phyloP scores from a whole-genome alignment of 2,329 filamentous ascomycete genomes.

The Penicillium sp. region DNA sequence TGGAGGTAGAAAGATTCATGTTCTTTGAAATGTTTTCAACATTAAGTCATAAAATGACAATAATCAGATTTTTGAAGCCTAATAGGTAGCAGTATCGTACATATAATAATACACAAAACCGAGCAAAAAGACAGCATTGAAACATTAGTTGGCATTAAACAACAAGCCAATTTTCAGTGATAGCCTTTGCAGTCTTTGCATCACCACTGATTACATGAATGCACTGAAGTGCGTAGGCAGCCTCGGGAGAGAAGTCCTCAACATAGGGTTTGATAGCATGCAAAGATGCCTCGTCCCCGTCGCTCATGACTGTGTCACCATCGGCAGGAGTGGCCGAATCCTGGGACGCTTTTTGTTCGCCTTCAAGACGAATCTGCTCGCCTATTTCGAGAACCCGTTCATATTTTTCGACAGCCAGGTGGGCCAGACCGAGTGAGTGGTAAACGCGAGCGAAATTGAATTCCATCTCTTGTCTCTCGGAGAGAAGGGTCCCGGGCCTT shows the following conservation, averaged over 20 bases:
- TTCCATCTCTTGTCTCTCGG: conserved; percentile 71
- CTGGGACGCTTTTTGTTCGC: conserved; percentile 17
- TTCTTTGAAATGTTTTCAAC: not conserved
- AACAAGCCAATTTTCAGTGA: conserved; percentile 63
- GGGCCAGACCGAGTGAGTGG: conserved; percentile 71
- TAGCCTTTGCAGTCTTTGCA: conserved; percentile 56
- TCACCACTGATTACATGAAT: conserved; percentile 69
- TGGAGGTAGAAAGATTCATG: too few species aligned
- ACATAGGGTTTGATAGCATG: conserved; percentile 24
- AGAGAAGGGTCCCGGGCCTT: conserved; percentile 42
- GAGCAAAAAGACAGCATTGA: not conserved
- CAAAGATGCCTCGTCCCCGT: conserved; percentile 10
- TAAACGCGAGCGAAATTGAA: conserved; percentile 79
- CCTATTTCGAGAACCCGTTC: conserved; percentile 57
- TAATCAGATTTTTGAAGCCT: not conserved
- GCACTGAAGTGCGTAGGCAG: conserved; percentile 72
- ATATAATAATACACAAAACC: not conserved
- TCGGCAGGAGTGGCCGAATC: conserved; percentile 41
- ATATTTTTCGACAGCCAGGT: conserved; percentile 75
- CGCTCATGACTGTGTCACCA: conserved; percentile 36
- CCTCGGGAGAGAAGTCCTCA: conserved; percentile 67
- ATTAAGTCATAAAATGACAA: not conserved
- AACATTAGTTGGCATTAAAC: conserved; percentile 35
- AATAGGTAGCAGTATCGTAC: not conserved
- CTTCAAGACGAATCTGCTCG: conserved; percentile 43